Conservation (phyloP, 495 filamentous ascomycete species). For the Aspergillus leporis region DNA sequence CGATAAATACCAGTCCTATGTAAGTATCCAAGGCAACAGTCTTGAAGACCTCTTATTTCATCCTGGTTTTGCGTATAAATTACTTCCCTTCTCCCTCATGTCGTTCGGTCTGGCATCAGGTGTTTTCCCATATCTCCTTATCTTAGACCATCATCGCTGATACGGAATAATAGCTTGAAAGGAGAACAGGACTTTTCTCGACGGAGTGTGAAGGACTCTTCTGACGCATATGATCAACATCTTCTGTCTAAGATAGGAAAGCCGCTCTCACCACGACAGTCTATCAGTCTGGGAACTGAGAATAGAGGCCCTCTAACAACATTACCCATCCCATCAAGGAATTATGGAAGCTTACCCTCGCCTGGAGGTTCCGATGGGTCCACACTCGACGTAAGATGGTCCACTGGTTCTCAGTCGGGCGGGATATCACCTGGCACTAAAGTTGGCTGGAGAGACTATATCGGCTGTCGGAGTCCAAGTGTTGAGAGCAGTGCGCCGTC, state of each 20-base stretch:
- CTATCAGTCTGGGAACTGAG: constrained; percentile 53
- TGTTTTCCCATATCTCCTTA: neutral
- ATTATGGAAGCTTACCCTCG: constrained; percentile 45
- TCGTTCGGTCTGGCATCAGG: neutral
- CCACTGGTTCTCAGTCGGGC: constrained; percentile 45
- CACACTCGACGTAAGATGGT: constrained; percentile 43
- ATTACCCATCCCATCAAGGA: constrained; percentile 46
- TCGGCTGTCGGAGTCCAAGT: constrained; percentile 52
- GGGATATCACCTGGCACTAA: constrained; percentile 49
- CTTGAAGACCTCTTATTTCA: too few species aligned
- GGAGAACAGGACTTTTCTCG: constrained; percentile 60
- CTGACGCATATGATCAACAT: constrained; percentile 76
- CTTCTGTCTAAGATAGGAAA: constrained; percentile 75
- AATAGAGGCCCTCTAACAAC: constrained; percentile 50
- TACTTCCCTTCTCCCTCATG: neutral
- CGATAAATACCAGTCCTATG: constrained; percentile 48
- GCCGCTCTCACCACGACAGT: constrained; percentile 58
- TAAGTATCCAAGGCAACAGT: constrained; percentile 23
- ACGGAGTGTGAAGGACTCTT: constrained; percentile 58
- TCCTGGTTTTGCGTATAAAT: neutral
- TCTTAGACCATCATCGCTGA: neutral
- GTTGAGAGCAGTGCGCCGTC: constrained; percentile 51
- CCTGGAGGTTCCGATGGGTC: constrained; percentile 46
- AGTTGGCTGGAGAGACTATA: constrained; percentile 41
- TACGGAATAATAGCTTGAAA: constrained; percentile 47